Conservation (phyloP, 169 alveolate species). For the Cryptosporidium tyzzeri region DNA sequence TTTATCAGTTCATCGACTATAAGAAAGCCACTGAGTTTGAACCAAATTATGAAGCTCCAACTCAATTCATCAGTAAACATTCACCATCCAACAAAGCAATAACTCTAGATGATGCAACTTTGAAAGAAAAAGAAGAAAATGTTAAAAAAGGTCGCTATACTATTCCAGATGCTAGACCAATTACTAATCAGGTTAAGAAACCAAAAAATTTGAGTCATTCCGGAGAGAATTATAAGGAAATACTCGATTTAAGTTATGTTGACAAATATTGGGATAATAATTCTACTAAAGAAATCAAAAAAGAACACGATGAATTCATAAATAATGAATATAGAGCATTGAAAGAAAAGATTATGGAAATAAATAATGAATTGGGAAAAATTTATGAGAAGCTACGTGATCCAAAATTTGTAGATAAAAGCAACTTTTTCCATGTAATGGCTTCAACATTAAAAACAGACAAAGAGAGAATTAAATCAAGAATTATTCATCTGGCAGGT, state of each 20-base stretch:
- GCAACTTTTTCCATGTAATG: background rate
- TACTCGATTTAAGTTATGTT: conserved; percentile 7
- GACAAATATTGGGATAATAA: conserved; percentile 26
- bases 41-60: background rate
- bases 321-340: conserved; percentile 27
- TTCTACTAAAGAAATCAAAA: background rate
- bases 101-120: background rate
- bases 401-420: background rate
- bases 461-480: conserved; percentile 2
- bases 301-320: background rate
- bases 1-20: conserved; percentile 18
- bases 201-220: conserved; percentile 26
- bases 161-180: conserved; percentile 24
- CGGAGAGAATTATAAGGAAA: background rate
- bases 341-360: conserved; percentile 11
- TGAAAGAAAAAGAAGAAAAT: background rate
- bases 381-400: background rate
- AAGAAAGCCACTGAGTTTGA: background rate
- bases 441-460: conserved; percentile 15
- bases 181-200: conserved; percentile 1
- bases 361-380: conserved; percentile 1
- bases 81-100: background rate
- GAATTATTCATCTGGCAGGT: conserved; percentile 61
- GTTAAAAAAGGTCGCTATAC: background rate
- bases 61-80: background rate